Evolutionary conservation across 768 basidiomycete genomes (phyloP), one percentile per base, ranked within the genome.

Genomic region (Filobasidium floriforme): DNA sequence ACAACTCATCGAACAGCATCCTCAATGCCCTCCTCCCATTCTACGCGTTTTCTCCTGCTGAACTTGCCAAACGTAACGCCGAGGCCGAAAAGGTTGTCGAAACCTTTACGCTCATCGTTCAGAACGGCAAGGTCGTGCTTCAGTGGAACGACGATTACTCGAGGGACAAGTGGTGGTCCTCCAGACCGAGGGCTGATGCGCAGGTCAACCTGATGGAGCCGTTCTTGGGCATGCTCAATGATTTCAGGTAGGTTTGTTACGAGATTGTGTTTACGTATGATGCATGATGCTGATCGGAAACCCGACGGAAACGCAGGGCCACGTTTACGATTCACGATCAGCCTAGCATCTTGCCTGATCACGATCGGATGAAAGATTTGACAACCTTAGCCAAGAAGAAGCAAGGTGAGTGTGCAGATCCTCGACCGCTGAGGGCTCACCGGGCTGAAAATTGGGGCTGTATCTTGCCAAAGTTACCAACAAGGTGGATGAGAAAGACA

Each of bases 121-220:
- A 78, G 59, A 73, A 76, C 37, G 77, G 76, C 26, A 79, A 78
- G 63, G 76, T 80, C 5, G 79, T 76, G 59, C 70, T 80, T 1
- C 75, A 78, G 59, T 80, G 79, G 79, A 80, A 80, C 68, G 79
- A 80, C 63, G 75, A 79, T 49, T 79, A 80, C 52, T 75, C 77
- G 1, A 61, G 79, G 55, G 77, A 80, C 66, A 73, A 70, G 5
- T 80, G 77, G 77, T 77, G 76, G 75, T 75, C 75, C 7, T 73
- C 73, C 59, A 29, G 79, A 63, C 71, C 75, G 6, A 65, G 79
- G 60, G 79, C 79, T n/a, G 79, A 80, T 67, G 69, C 69, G 26
- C 79, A 80, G 67, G 75, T 78, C 73, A 80, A 80, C 61, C 62
- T 80, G 66, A 77, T 80, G 76, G 77, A 79, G 63, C 76, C 76